A percentile compares a stretch with the other conserved stretches of the same genome.
phyloP scores from a whole-genome alignment of 225 moss, liverwort and hornwort species.

The Thuidium tamariscinum region DNA sequence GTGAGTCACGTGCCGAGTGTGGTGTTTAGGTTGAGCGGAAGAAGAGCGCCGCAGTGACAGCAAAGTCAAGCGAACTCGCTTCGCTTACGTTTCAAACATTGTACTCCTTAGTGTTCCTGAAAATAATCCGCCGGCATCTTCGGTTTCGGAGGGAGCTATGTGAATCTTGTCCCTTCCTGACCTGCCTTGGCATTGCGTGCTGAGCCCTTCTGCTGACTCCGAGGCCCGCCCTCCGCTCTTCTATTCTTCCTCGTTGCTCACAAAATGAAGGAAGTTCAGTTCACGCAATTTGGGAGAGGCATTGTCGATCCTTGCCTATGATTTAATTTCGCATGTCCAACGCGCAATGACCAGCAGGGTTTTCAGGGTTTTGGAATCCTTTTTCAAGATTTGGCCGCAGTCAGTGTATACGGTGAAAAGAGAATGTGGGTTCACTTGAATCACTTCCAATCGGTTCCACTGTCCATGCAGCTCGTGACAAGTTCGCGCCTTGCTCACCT shows the following conservation, averaged over 20 bases:
- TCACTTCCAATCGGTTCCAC: not conserved
- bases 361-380: too few species aligned
- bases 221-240: too few species aligned
- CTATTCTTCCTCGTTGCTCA: not conserved
- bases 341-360: too few species aligned
- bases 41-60: not conserved
- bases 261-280: too few species aligned
- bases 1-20: too few species aligned
- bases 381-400: not conserved
- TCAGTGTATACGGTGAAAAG: not conserved
- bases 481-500: not conserved
- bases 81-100: too few species aligned
- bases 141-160: not conserved
- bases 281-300: not conserved
- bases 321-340: not conserved
- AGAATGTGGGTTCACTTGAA: not conserved
- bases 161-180: not conserved
- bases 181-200: not conserved
- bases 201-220: not conserved
- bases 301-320: not conserved
- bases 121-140: not conserved
- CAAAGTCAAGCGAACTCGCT: not conserved
- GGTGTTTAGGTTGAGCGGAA: not conserved
- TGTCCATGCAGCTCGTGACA: not conserved
- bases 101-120: not conserved